Percentiles rank a stretch among this genome's conserved stretches.
phyloP scores from a whole-genome alignment of 2,329 filamentous ascomycete species.

The Epichloe uncinata region DNA sequence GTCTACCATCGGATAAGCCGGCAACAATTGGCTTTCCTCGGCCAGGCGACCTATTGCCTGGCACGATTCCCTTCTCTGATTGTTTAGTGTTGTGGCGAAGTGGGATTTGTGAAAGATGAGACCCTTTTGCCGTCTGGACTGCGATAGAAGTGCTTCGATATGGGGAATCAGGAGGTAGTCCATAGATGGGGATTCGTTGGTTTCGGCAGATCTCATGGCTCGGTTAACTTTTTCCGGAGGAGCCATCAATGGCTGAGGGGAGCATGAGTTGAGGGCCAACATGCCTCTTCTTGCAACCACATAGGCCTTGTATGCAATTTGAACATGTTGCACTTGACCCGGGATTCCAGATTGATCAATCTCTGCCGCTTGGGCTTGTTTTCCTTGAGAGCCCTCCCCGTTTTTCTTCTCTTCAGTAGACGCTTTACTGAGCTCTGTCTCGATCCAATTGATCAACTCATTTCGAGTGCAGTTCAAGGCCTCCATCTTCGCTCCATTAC shows the following conservation, averaged over 20 bases:
- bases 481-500: slow-evolving; percentile 29
- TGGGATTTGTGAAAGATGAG: slow-evolving; percentile 46
- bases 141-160: slow-evolving; percentile 36
- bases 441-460: slow-evolving; percentile 52
- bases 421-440: slow-evolving; percentile 44
- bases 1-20: slow-evolving; percentile 32
- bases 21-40: slow-evolving; percentile 50
- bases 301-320: slow-evolving; percentile 41
- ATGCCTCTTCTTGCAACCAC: slow-evolving; percentile 34
- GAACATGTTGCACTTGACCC: slow-evolving; percentile 32
- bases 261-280: slow-evolving; percentile 25
- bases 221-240: background rate
- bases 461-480: slow-evolving; percentile 44
- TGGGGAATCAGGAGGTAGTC: slow-evolving; percentile 41
- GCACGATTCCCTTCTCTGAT: slow-evolving; percentile 36
- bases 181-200: slow-evolving; percentile 10
- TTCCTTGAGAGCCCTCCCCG: slow-evolving; percentile 15
- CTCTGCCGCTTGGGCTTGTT: slow-evolving; percentile 10
- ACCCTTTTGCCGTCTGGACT: slow-evolving; percentile 43
- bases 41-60: slow-evolving; percentile 39
- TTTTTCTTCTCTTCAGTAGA: slow-evolving; percentile 22
- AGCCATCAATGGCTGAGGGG: slow-evolving; percentile 15
- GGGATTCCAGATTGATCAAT: slow-evolving; percentile 19
- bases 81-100: slow-evolving; percentile 34
- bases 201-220: slow-evolving; percentile 6